Conservation (phyloP, 495 filamentous ascomycete species). For the Glonium stellatum region DNA sequence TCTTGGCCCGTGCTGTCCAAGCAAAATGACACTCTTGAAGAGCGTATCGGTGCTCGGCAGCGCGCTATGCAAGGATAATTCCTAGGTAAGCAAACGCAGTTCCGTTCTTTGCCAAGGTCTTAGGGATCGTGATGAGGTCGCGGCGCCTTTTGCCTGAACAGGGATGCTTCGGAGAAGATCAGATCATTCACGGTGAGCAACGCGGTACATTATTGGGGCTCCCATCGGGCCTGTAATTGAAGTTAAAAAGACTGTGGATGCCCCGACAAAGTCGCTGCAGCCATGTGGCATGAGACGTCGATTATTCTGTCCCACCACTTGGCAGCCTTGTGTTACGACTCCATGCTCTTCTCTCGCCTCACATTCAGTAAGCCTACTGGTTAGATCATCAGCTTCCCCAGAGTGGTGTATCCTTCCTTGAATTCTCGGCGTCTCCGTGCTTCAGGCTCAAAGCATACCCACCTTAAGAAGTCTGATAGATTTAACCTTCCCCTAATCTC, state of each 20-base stretch:
- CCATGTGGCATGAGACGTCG: not conserved
- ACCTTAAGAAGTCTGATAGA: not conserved
- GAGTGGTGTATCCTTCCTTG: not conserved
- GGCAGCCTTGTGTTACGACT: slow-evolving; percentile 18
- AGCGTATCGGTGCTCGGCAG: not conserved
- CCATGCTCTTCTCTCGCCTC: slow-evolving; percentile 4
- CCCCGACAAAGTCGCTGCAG: not conserved
- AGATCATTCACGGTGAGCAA: not conserved
- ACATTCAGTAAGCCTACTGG: slow-evolving; percentile 10
- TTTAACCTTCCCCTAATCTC: slow-evolving; percentile 6
- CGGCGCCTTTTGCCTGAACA: not conserved
- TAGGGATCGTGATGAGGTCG: not conserved
- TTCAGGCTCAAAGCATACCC: not conserved
- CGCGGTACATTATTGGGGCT: slow-evolving; percentile 4
- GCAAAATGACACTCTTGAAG: too few species aligned
- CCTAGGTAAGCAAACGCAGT: too few species aligned
- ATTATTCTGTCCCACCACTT: slow-evolving; percentile 7
- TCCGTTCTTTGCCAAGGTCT: not conserved
- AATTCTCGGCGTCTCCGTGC: not conserved
- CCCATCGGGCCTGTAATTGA: slow-evolving; percentile 20
- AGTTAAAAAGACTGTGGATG: not conserved
- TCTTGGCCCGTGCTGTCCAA: too few species aligned
- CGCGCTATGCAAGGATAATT: not conserved
- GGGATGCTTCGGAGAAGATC: not conserved
- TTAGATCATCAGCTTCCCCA: not conserved